These are phyloP conservation scores for Eucommia ulmoides DNA, from an alignment of 257 asterid genomes.

Conservation along the genomic window DNA sequence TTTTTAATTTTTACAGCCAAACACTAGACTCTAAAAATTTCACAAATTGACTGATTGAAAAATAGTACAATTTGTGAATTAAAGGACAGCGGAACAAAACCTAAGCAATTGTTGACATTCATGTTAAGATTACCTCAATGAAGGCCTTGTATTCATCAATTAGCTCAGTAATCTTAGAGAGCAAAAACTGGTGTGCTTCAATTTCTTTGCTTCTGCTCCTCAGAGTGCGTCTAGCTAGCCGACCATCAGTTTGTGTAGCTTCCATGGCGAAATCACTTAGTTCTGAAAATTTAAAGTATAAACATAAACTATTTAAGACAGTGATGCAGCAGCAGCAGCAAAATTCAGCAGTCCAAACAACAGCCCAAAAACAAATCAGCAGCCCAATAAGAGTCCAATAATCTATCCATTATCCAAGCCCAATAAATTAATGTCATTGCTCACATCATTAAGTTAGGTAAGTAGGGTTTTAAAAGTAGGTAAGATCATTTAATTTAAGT, in stretches of 20 bases:
- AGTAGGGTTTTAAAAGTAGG: too few species aligned
- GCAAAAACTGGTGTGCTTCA: slow-evolving; percentile 55
- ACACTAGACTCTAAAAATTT: not conserved
- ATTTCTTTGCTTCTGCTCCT: slow-evolving; percentile 53
- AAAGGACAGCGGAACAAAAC: not conserved
- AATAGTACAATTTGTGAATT: not conserved
- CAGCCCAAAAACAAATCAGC: too few species aligned
- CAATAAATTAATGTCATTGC: too few species aligned
- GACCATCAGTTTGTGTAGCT: slow-evolving; percentile 58
- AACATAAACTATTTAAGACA: too few species aligned
- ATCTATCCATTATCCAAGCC: too few species aligned
- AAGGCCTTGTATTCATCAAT: slow-evolving; percentile 28
- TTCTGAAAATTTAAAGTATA: slow-evolving; percentile 28
- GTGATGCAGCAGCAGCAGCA: too few species aligned
- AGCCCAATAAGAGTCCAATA: too few species aligned
- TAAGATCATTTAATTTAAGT: too few species aligned
- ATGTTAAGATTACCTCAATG: slow-evolving; percentile 24
- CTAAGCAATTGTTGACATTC: not conserved
- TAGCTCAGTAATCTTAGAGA: slow-evolving; percentile 25
- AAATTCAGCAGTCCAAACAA: too few species aligned
- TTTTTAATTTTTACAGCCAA: too few species aligned
- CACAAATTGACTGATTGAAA: not conserved
- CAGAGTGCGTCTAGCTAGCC: slow-evolving; percentile 64
- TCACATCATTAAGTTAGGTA: too few species aligned
- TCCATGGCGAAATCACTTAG: slow-evolving; percentile 39